Evolutionary conservation across 257 asterid species (phyloP).

Genomic region (Solanum pennellii): DNA sequence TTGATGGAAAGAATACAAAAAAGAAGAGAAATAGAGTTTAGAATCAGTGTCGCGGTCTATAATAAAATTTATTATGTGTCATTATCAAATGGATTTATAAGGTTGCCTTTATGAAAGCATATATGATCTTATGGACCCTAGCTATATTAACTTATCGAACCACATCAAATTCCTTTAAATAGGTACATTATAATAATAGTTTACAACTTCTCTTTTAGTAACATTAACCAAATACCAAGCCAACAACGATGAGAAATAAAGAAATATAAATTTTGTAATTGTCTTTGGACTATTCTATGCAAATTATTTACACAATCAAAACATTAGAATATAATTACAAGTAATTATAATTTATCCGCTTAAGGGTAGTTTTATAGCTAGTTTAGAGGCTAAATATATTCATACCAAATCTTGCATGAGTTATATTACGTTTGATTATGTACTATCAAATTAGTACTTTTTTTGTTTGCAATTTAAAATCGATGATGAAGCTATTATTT

Average conservation of each 20-base stretch:
- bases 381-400: neutral
- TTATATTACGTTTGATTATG: too few species aligned
- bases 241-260: neutral
- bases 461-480: neutral
- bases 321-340: too few species aligned
- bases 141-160: neutral
- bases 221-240: neutral
- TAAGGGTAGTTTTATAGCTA: neutral
- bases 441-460: too few species aligned
- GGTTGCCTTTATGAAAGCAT: neutral
- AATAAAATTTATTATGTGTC: neutral
- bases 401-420: neutral
- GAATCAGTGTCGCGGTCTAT: neutral
- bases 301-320: neutral
- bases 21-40: neutral
- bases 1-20: neutral
- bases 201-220: neutral
- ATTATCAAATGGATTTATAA: neutral
- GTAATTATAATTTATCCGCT: too few species aligned
- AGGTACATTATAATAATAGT: neutral
- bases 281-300: neutral
- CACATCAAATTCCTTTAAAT: neutral
- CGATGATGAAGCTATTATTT: too few species aligned
- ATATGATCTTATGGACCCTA: neutral
- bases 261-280: neutral